Base-by-base conservation (phyloP, 306 rosid species). In the Cicer bijugum region DNA sequence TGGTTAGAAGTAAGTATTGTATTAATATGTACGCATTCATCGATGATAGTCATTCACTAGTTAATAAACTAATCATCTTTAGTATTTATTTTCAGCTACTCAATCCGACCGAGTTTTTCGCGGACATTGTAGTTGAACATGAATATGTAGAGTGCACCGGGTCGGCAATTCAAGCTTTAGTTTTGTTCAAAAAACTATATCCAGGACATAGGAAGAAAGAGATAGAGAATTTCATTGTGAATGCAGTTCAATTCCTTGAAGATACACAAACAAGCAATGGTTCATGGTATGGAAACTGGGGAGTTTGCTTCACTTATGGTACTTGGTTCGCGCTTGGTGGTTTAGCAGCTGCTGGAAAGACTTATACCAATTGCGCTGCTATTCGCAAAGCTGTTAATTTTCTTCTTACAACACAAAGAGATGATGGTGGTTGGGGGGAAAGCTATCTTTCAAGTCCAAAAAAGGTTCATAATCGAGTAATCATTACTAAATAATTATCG, bases 401-500 rank as follows among this genome's bases (percentile, higher is more conserved):
- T 80, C 75, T 90, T 19, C 88, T 90, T 16, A 37, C 37, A 12
- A 28, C 70, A 10, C 93, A 86, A 17, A 80, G 77, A 33, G 80
- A 84, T 0, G 81, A 90, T 17, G 96, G 96, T 44, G 96, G 96
- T 0, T 90, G 96, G 96, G 93, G 88, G 6, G 96, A 90, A 53
- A 86, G 93, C 38, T 85, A 86, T 64, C 81, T 85, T 44, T 90
- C 90, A 39, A 63, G 90, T 47, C 89, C 88, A 0, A 60, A 75
- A 74, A 83, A 85, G 86, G 91, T 88, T 45, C 8, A 5, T n/a
- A 6, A 5, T 28, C 6, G 0, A 9, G 15, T 58, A 15, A 12
- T 56, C 42, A 2, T 46, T 17, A 9, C 12, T 6, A n/a, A 44
- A 43, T 40, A 8, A 16, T 6, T 67, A 45, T 5, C 0, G 20